Base-by-base conservation (phyloP, 2,329 filamentous ascomycete genomes). In the Fusarium humuli region DNA sequence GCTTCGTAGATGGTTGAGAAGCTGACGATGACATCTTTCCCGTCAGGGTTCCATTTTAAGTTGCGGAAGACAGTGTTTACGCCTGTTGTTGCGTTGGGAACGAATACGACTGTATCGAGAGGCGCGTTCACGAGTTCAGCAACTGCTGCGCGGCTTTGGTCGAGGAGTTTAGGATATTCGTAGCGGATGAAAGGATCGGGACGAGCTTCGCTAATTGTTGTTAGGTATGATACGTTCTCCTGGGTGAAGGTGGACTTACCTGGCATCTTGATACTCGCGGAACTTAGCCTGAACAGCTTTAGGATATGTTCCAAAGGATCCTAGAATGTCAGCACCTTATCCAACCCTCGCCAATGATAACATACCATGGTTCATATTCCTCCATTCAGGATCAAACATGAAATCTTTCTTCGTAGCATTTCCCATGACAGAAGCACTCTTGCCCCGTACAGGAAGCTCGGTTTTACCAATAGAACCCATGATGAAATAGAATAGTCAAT, bases 261-360 rank as follows among this genome's bases (percentile, higher is more conserved):
- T 82, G 6, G 83, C 81, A 66, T 91, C 87, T 76, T 94, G 91
- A 74, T 91, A 92, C n/a, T 83, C 75, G 18, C 86, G 88, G 22
- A 91, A 84, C 52, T 84, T 85, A 16, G 85, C 79, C 18, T 85
- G 87, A 63, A 98, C 84, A 22, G 81, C 77, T 12, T 80, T 82
- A 6, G 94, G 94, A 73, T 91, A 90, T 3, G 91, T 90, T 34
- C 94, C 94, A 77, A 93, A 97, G 1, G 94, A 97, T 50, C 93
- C 92, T 89, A 18, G 12, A 32, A 34, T 2, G 44, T 72, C 14
- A 71, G 52, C 29, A 37, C 6, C 9, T 9, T 12, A 16, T 25
- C 16, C 4, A 4, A 40, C n/a, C 8, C 12, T 6, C 11, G 7
- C 9, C 20, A 32, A 16, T 42, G 12, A 5, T n/a, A 29, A 67